These are phyloP conservation scores for Raphanus hybrid DNA, from an alignment of 441 rosid species.

Conservation along the genomic window DNA sequence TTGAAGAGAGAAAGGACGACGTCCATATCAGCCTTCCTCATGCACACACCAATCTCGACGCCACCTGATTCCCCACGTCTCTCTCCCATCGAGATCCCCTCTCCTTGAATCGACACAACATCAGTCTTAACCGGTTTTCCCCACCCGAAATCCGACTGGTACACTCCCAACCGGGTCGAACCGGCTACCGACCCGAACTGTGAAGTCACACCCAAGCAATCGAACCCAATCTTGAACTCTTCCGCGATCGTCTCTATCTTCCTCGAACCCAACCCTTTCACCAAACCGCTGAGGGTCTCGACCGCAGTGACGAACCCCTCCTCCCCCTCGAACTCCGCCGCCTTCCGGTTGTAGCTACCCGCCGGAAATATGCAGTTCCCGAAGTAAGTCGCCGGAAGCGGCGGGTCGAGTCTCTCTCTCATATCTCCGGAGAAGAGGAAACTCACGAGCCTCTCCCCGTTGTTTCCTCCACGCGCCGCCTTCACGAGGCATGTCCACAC, in stretches of 20 bases:
- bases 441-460: slow-evolving; percentile 11
- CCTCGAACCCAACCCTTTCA: slow-evolving; percentile 30
- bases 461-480: slow-evolving; percentile 41
- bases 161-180: slow-evolving; percentile 46
- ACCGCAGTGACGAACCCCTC: slow-evolving; percentile 37
- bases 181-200: slow-evolving; percentile 47
- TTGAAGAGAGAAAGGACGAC: slow-evolving; percentile 32
- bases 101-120: slow-evolving; percentile 41
- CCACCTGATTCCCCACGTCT: slow-evolving; percentile 48
- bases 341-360: slow-evolving; percentile 4
- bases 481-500: slow-evolving; percentile 39
- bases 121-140: slow-evolving; percentile 54
- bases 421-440: slow-evolving; percentile 38
- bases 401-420: slow-evolving; percentile 42
- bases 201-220: neutral
- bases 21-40: slow-evolving; percentile 43
- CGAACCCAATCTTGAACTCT: neutral
- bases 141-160: slow-evolving; percentile 64
- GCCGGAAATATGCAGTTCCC: slow-evolving; percentile 43
- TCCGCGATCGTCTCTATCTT: slow-evolving; percentile 12
- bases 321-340: slow-evolving; percentile 33
- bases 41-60: slow-evolving; percentile 51
- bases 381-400: slow-evolving; percentile 46
- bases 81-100: slow-evolving; percentile 44
- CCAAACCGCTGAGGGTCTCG: slow-evolving; percentile 32